Percentiles rank a stretch among this genome's conserved stretches.
Evolutionary conservation across 2,329 filamentous ascomycete species (phyloP).

Genomic region (Phyllosticta citrichinensis): DNA sequence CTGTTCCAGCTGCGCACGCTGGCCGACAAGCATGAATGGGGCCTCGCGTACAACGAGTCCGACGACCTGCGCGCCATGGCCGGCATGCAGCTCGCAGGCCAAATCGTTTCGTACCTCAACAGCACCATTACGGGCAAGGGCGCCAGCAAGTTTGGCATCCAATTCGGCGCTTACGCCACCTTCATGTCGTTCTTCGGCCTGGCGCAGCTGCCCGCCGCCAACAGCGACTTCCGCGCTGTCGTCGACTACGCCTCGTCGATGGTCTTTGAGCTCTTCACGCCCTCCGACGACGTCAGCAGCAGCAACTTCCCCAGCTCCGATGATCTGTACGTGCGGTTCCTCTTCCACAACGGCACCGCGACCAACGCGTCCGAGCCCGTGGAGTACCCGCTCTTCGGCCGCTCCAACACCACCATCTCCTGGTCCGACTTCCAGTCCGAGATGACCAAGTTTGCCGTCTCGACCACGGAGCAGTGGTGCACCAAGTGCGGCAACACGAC

Average conservation of each 20-base stretch:
- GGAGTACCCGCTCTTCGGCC: constrained; percentile 53
- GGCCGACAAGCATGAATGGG: constrained; percentile 72
- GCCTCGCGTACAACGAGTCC: constrained; percentile 66
- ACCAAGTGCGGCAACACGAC: constrained; percentile 61
- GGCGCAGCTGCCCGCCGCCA: constrained; percentile 39
- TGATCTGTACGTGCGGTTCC: constrained; percentile 50
- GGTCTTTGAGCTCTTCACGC: constrained; percentile 61
- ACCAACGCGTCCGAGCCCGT: constrained; percentile 34
- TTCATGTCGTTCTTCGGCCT: constrained; percentile 55
- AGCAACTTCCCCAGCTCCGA: constrained; percentile 34
- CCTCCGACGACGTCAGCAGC: constrained; percentile 25
- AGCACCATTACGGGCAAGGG: constrained; percentile 28
- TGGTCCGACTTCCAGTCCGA: constrained; percentile 58
- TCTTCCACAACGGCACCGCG: constrained; percentile 53
- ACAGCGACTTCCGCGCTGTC: constrained; percentile 60
- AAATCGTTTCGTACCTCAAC: constrained; percentile 37
- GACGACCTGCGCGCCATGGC: constrained; percentile 36
- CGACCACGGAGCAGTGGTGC: constrained; percentile 62
- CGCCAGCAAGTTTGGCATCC: constrained; percentile 38
- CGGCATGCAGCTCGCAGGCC: constrained; percentile 39
- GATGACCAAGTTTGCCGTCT: constrained; percentile 58
- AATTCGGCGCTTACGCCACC: constrained; percentile 53
- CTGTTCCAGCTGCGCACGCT: constrained; percentile 59
- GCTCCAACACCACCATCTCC: constrained; percentile 43
- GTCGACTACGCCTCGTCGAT: constrained; percentile 79